phyloP scores from a whole-genome alignment of 2,329 filamentous ascomycete genomes.

The Calonectria crousiana region DNA sequence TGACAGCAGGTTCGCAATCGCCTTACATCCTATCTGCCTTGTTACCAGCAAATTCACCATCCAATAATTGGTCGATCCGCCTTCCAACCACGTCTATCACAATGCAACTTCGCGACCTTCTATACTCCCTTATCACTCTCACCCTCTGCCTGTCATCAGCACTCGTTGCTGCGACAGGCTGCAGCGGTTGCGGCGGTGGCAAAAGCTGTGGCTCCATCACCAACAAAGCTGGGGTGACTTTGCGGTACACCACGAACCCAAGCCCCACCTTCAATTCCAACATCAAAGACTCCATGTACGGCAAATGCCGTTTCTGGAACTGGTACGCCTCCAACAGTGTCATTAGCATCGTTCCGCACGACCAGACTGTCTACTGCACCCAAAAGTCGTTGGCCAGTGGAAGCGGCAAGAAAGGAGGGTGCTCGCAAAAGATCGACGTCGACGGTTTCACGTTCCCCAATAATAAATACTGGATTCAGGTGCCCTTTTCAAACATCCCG shows the following conservation, averaged over 20 bases:
- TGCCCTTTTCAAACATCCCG: not conserved
- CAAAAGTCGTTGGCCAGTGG: not conserved
- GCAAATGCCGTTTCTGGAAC: not conserved
- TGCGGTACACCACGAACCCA: slow-evolving; percentile 1
- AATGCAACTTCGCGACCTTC: not conserved
- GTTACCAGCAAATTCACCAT: not conserved
- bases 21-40: too few relatives aligned
- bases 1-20: not conserved
- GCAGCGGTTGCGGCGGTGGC: not conserved
- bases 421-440: slow-evolving; percentile 1
- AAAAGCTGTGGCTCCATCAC: not conserved
- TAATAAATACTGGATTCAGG: slow-evolving; percentile 1
- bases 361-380: slow-evolving; percentile 1
- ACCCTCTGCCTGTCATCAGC: not conserved
- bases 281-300: not conserved
- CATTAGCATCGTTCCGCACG: not conserved
- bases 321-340: not conserved
- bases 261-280: not conserved
- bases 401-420: not conserved
- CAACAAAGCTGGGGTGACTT: not conserved
- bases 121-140: not conserved
- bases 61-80: not conserved
- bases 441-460: not conserved
- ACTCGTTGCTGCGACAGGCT: not conserved
- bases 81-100: not conserved